phyloP scores from a whole-genome alignment of 1,284 basidiomycete genomes.

The Paramarasmius palmivorus region DNA sequence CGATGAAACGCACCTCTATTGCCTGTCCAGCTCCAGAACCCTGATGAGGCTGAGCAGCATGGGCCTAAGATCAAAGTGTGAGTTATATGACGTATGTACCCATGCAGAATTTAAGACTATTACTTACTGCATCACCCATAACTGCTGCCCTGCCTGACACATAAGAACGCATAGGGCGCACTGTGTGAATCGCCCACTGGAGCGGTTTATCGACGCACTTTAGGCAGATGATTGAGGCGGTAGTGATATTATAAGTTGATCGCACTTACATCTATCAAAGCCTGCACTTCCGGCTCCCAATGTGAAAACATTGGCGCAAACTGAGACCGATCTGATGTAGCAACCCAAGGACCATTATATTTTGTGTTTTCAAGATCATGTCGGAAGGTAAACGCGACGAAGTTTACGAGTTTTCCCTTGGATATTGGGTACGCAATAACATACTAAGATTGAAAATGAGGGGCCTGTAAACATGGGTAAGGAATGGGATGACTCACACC shows the following conservation, averaged over 20 bases:
- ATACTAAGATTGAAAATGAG: constrained; percentile 19
- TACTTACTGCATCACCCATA: constrained; percentile 46
- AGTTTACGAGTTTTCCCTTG: constrained; percentile 28
- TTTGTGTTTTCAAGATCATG: constrained; percentile 33
- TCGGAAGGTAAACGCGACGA: constrained; percentile 29
- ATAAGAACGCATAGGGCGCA: constrained; percentile 37
- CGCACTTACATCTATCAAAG: constrained; percentile 31
- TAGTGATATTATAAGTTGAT: too few species aligned
- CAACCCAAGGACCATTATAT: constrained; percentile 33
- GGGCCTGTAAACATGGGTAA: background rate
- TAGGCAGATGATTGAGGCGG: background rate
- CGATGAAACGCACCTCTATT: constrained; percentile 31
- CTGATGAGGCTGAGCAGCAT: constrained; percentile 40
- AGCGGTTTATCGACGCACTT: constrained; percentile 38
- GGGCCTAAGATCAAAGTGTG: constrained; percentile 25
- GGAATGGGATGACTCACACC: constrained; percentile 25
- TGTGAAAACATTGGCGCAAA: constrained; percentile 25
- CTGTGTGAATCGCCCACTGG: constrained; percentile 47
- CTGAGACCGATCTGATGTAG: constrained; percentile 27
- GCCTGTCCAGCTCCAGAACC: constrained; percentile 42
- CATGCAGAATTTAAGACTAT: background rate
- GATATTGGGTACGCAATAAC: constrained; percentile 29
- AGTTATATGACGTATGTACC: background rate
- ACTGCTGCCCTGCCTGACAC: constrained; percentile 37
- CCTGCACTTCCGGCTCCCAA: constrained; percentile 39